These are phyloP conservation scores for Penicillium olsonii DNA, from an alignment of 2,329 filamentous ascomycete genomes.

Conservation along the genomic window DNA sequence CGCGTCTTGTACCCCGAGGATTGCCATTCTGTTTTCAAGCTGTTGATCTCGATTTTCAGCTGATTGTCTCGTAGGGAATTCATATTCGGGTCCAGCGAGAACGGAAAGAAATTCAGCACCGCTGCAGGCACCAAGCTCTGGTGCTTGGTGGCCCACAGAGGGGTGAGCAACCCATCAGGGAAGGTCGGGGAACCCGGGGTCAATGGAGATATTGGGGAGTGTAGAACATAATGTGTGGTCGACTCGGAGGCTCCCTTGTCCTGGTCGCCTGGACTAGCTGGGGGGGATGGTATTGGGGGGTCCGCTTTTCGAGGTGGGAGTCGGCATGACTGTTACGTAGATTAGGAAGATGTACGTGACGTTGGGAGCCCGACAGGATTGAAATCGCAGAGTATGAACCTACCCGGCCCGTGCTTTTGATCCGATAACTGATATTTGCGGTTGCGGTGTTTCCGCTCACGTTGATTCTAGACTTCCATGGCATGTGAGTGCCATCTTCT, in stretches of 20 bases:
- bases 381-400: constrained; percentile 39
- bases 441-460: constrained; percentile 49
- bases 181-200: constrained; percentile 81
- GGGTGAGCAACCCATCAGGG: constrained; percentile 83
- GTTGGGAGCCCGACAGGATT: background rate
- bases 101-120: constrained; percentile 76
- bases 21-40: constrained; percentile 66
- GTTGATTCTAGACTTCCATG: constrained; percentile 66
- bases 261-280: constrained; percentile 53
- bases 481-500: constrained; percentile 63
- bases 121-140: constrained; percentile 79
- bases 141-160: constrained; percentile 84
- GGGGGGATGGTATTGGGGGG: constrained; percentile 55
- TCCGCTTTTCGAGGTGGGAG: constrained; percentile 65
- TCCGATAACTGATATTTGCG: constrained; percentile 58
- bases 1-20: constrained; percentile 69
- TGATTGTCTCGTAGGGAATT: constrained; percentile 81
- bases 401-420: constrained; percentile 80
- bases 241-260: constrained; percentile 34
- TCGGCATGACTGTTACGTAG: constrained; percentile 47
- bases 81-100: constrained; percentile 71
- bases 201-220: constrained; percentile 89
- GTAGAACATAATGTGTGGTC: constrained; percentile 61
- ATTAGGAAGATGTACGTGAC: constrained; percentile 14
- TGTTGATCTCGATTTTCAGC: constrained; percentile 83